Evolutionary conservation across 2,329 filamentous ascomycete genomes (phyloP).

Genomic region (Epichloe baconii): DNA sequence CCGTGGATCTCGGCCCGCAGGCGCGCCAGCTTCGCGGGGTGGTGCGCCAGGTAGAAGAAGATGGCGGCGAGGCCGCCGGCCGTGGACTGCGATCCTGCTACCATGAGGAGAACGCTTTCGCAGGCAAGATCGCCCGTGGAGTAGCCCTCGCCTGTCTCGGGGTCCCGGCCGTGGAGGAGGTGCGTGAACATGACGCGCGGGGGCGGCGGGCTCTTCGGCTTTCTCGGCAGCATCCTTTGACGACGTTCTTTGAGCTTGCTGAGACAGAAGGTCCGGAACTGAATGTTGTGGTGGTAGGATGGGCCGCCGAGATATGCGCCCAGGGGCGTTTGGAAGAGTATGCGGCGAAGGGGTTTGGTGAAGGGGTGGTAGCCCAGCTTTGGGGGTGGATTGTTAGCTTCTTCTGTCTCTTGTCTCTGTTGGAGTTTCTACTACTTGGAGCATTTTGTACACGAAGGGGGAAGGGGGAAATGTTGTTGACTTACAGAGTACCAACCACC

Average conservation of each 20-base stretch:
- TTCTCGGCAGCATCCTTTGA: not conserved
- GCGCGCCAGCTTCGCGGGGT: constrained; percentile 5
- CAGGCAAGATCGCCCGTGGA: constrained; percentile 11
- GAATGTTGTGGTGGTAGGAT: constrained; percentile 1
- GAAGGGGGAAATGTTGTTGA: not conserved
- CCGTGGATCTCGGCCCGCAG: constrained; percentile 6
- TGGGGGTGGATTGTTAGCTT: too few relatives aligned
- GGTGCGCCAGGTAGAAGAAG: constrained; percentile 11
- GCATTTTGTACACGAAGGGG: not conserved
- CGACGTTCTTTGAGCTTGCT: constrained; percentile 5
- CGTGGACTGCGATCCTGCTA: constrained; percentile 12
- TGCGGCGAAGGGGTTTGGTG: not conserved
- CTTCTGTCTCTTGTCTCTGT: too few relatives aligned
- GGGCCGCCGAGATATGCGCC: not conserved
- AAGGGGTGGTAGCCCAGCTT: constrained; percentile 2
- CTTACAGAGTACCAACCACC: constrained; percentile 8
- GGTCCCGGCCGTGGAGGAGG: constrained; percentile 11
- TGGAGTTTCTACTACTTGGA: too few relatives aligned
- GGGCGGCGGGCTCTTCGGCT: too few relatives aligned
- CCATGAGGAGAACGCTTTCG: constrained; percentile 13
- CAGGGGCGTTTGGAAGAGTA: constrained; percentile 1
- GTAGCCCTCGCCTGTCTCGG: constrained; percentile 14
- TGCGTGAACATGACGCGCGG: constrained; percentile 13
- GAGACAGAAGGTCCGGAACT: not conserved
- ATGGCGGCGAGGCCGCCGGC: constrained; percentile 8